Evolutionary conservation across 352 stramenopile species (phyloP).

Genomic region (Pythium monospermum): DNA sequence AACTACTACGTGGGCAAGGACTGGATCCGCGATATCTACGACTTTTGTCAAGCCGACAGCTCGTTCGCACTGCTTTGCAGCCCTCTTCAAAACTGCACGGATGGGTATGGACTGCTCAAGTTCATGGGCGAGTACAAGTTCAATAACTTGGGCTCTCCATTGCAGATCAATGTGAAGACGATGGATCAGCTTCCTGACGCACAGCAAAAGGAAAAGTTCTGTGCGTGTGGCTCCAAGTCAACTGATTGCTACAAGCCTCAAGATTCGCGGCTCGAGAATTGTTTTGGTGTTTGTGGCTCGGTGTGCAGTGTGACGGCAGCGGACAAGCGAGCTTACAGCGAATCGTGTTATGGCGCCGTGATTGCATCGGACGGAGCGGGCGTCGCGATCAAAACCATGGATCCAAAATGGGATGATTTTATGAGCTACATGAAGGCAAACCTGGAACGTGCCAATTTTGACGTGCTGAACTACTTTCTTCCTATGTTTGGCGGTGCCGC

Average conservation of each 20-base stretch:
- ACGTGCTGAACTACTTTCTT: constrained; percentile 50
- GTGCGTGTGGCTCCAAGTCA: constrained; percentile 29
- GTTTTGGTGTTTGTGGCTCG: constrained; percentile 53
- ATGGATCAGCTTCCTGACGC: constrained; percentile 38
- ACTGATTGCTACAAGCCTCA: constrained; percentile 51
- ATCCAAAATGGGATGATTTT: constrained; percentile 35
- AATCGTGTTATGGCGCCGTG: constrained; percentile 31
- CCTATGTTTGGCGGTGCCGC: constrained; percentile 42
- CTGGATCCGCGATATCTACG: constrained; percentile 63
- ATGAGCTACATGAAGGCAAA: constrained; percentile 37
- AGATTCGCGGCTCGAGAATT: constrained; percentile 40
- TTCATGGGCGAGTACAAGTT: constrained; percentile 69
- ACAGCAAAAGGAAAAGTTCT: constrained; percentile 45
- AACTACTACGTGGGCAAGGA: constrained; percentile 69
- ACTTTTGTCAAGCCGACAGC: constrained; percentile 57
- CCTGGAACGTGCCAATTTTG: constrained; percentile 31
- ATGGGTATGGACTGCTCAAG: constrained; percentile 42
- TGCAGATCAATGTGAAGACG: constrained; percentile 67
- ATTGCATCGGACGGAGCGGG: constrained; percentile 4
- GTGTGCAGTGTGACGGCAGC: constrained; percentile 38
- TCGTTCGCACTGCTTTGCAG: constrained; percentile 47
- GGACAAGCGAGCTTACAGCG: constrained; percentile 32
- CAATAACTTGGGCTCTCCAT: constrained; percentile 49
- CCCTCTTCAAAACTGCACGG: constrained; percentile 45
- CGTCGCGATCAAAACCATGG: background rate